Evolutionary conservation across 2,329 filamentous ascomycete species (phyloP), one percentile per base, ranked within the genome.

Genomic region (Elsinoe fawcettii): DNA sequence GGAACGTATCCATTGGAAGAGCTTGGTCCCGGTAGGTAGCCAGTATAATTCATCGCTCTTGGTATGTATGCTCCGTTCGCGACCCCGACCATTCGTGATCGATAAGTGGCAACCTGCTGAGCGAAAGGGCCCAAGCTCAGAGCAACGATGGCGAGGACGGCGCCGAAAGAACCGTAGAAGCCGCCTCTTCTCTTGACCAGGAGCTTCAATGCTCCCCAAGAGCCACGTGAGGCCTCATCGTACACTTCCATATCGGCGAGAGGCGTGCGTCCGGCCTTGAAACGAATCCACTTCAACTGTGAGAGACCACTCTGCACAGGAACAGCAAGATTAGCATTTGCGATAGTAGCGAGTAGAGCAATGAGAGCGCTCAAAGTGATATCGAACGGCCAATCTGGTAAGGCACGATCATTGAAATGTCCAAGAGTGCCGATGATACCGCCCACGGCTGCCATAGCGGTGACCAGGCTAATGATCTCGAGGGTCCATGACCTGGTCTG

Each of bases 201-300:
- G n/a, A 71, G 64, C 43, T 64, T 61, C 7, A 65, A 51, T 9
- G 66, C 63, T 4, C 69, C 69, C 58, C 63, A 61, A 2, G 66
- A 60, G 4, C 69, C 68, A 51, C 68, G 63, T 57, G 66, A 68
- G 14, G 69, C 70, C 9, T 66, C 61, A 60, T 72, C 70, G 20
- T 70, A 64, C 5, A 62, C 51, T 8, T 66, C 61, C 49, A 72
- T 63, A 58, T 72, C 69, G 30, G 46, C 22, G 7, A 61, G 51
- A 18, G 59, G 59, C 12, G 39, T 46, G 5, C 51, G 58, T 18
- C 54, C 43, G 6, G 58, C 51, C 34, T 59, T 59, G 51, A 59
- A 61, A 5, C 54, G 49, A 23, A 58, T 58, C 59, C 59, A 59
- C 41, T 61, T 59, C 12, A 58, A 30, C 51, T 61, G 59, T n/a